Base-by-base conservation (phyloP, 768 basidiomycete species). In the Termitomyces sp. region DNA sequence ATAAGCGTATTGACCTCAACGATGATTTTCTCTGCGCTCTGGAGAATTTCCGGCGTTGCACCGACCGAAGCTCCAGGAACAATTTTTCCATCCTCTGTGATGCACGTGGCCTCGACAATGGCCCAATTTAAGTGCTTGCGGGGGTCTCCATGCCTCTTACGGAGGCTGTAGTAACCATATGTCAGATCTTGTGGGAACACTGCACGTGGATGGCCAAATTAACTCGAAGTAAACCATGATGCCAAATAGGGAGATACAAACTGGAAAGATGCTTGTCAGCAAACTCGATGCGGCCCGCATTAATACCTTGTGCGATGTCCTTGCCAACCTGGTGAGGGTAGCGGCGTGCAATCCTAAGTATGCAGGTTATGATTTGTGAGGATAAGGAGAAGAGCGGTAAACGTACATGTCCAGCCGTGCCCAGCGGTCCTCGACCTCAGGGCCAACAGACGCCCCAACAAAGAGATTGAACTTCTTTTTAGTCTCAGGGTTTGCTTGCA, bases 241-340 rank as follows among this genome's bases (percentile, higher is more conserved):
- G 12, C 20, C 2, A 48, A 18, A 47, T 27, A 22, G 22, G 22
- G 37, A 27, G 32, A 22, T 12, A 64, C 75, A n/a, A 42, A 77
- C 77, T 79, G 13, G 77, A 78, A 26, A 80, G 68, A 63, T 79
- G 78, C 63, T 79, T 79, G 65, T 79, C 79, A 9, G 77, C 72
- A 46, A 79, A 79, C 24, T 73, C 71, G 52, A 79, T 79, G 2
- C 79, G 69, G 4, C 78, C 78, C 4, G 70, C 72, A 59, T 80
- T 79, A 61, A 79, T 80, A 3, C 79, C 79, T 58, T 77, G 79
- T 0, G 77, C 66, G 29, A 77, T 70, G 7, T 80, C 76, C 60
- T 76, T 79, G 4, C 79, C 79, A 37, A 79, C 78, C 65, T 80
- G 78, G 60, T 80, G 78, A 22, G 79, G 79, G 60, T 79, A 79